Evolutionary conservation across 2,329 filamentous ascomycete genomes (phyloP).

Genomic region (Biscogniauxia sp.): DNA sequence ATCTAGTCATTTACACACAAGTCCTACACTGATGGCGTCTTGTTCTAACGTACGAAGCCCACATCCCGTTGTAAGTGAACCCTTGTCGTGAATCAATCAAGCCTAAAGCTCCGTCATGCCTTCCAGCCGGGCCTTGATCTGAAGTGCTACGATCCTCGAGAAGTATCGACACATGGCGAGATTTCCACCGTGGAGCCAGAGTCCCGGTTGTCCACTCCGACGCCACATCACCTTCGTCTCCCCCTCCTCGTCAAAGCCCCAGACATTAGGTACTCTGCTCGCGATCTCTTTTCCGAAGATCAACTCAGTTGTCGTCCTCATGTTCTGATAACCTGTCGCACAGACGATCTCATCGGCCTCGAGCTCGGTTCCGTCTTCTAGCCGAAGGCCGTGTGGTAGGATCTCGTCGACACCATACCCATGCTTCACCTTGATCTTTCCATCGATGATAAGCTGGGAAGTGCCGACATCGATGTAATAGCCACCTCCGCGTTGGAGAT

Average conservation of each 20-base stretch:
- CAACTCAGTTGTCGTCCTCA: slow-evolving; percentile 59
- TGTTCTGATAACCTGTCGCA: slow-evolving; percentile 61
- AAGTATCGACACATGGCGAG: slow-evolving; percentile 61
- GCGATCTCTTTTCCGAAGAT: slow-evolving; percentile 63
- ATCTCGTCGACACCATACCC: slow-evolving; percentile 49
- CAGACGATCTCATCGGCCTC: slow-evolving; percentile 57
- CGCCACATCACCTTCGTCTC: slow-evolving; percentile 59
- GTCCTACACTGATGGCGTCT: not conserved
- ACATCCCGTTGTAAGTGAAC: not conserved
- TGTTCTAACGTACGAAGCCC: not conserved
- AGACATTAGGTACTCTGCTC: slow-evolving; percentile 56
- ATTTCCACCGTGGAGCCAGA: slow-evolving; percentile 67
- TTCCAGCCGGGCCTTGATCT: slow-evolving; percentile 47
- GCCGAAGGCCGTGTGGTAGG: slow-evolving; percentile 36
- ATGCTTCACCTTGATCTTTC: slow-evolving; percentile 54
- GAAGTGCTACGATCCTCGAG: slow-evolving; percentile 52
- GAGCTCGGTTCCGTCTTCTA: slow-evolving; percentile 49
- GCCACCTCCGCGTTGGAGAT: slow-evolving; percentile 58
- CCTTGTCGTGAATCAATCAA: not conserved
- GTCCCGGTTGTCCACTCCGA: slow-evolving; percentile 58
- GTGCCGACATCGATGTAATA: slow-evolving; percentile 60
- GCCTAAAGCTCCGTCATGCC: slow-evolving; percentile 16
- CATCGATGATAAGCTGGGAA: slow-evolving; percentile 52
- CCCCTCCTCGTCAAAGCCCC: slow-evolving; percentile 58
- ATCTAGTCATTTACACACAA: not conserved